Evolutionary conservation across 2,329 filamentous ascomycete species (phyloP).

Genomic region (Epichloe elymi): DNA sequence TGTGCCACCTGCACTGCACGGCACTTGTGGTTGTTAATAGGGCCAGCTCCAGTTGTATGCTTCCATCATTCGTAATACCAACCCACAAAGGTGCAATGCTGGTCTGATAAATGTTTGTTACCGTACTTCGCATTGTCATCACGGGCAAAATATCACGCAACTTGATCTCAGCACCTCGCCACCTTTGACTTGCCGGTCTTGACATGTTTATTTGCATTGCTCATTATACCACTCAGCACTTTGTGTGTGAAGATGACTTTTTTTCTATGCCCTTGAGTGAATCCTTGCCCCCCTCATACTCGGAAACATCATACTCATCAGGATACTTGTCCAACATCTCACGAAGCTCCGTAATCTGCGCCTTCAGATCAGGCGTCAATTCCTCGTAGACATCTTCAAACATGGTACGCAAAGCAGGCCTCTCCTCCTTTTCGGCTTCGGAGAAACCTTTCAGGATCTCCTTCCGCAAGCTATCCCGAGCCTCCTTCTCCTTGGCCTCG

Average conservation of each 20-base stretch:
- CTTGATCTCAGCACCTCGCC: background rate
- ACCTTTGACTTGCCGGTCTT: background rate
- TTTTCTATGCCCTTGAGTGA: constrained; percentile 33
- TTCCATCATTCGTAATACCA: background rate
- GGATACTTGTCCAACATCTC: constrained; percentile 76
- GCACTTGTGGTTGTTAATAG: background rate
- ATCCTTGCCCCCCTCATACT: constrained; percentile 64
- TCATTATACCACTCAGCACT: background rate
- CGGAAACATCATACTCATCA: constrained; percentile 74
- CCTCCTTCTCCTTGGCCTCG: constrained; percentile 65
- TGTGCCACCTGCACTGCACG: background rate
- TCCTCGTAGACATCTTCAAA: constrained; percentile 88
- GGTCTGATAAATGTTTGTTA: no score
- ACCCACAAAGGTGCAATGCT: no score
- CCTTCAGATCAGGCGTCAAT: constrained; percentile 62
- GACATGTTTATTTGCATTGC: background rate
- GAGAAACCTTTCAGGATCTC: constrained; percentile 75
- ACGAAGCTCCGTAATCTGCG: constrained; percentile 59
- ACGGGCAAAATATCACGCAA: background rate
- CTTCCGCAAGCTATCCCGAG: constrained; percentile 52
- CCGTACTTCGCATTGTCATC: no score
- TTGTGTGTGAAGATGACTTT: background rate
- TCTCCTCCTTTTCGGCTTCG: constrained; percentile 70
- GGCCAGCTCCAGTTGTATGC: background rate
- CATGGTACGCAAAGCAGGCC: constrained; percentile 55